Percentiles rank a stretch among this genome's conserved stretches.
phyloP scores from a whole-genome alignment of 805 yeast genomes.

The Hanseniaspora lachancei region DNA sequence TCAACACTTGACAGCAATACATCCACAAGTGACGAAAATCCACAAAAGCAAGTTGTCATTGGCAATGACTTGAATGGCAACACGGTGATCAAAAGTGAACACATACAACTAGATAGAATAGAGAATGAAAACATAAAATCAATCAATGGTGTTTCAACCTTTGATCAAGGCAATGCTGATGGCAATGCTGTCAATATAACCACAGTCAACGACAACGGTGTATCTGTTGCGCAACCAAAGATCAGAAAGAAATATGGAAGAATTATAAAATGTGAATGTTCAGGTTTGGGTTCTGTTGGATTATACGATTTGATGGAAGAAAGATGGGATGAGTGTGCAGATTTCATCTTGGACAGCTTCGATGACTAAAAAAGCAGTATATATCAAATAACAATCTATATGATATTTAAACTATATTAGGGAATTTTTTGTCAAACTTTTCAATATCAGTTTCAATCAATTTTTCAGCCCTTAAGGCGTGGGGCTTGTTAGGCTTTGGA shows the following conservation, averaged over 20 bases:
- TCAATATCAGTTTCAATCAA: conserved; percentile 13
- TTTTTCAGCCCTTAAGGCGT: conserved; percentile 27
- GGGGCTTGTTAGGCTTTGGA: conserved; percentile 57
- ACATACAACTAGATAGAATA: not conserved
- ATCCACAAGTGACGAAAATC: not conserved
- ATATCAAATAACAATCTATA: not conserved
- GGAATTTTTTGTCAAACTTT: conserved; percentile 11
- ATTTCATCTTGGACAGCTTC: conserved; percentile 65
- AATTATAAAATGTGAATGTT: conserved; percentile 48
- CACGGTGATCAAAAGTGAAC: conserved; percentile 1
- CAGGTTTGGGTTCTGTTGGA: conserved; percentile 40
- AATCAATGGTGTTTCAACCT: conserved; percentile 7
- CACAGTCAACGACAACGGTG: not conserved
- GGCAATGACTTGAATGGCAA: not conserved
- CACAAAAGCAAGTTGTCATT: not conserved
- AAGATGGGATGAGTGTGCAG: conserved; percentile 72
- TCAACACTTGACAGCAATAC: not conserved
- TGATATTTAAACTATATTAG: not conserved
- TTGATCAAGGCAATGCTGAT: not conserved
- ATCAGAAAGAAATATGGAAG: conserved; percentile 89
- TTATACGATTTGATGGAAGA: conserved; percentile 66
- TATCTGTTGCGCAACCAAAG: conserved; percentile 23
- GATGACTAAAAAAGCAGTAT: conserved; percentile 34
- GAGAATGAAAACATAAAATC: not conserved
- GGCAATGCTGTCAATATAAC: not conserved